Evolutionary conservation across 805 yeast species (phyloP).

Genomic region (Yamadazyma philogaea): DNA sequence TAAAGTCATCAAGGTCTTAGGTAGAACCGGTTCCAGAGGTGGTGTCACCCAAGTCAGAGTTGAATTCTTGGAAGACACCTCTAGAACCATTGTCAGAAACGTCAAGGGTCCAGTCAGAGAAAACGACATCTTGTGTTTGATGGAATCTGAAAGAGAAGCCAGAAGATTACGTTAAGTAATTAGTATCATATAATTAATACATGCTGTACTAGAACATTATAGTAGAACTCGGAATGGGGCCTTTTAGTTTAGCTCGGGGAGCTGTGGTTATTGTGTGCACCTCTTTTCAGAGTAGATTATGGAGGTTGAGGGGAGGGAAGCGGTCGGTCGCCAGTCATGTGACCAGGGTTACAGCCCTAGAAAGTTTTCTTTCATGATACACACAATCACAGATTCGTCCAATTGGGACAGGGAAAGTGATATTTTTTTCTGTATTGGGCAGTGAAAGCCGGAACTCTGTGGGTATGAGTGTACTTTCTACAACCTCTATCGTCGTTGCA

Average conservation of each 20-base stretch:
- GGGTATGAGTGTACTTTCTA: no score
- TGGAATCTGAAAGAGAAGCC: slow-evolving; percentile 99
- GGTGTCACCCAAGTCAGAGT: slow-evolving; percentile 61
- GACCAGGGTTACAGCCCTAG: neutral
- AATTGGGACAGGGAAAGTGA: no score
- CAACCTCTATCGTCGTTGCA: no score
- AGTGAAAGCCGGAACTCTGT: no score
- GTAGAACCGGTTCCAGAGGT: slow-evolving; percentile 99
- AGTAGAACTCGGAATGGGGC: neutral
- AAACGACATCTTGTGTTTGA: slow-evolving; percentile 94
- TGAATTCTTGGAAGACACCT: slow-evolving; percentile 45
- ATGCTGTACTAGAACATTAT: slow-evolving; percentile 6
- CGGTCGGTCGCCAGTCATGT: neutral
- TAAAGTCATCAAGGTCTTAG: slow-evolving; percentile 98
- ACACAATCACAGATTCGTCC: no score
- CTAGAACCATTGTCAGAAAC: slow-evolving; percentile 50
- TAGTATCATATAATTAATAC: slow-evolving; percentile 8
- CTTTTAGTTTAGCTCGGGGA: neutral
- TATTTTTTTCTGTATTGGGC: no score
- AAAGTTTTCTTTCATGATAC: no score
- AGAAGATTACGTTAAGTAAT: slow-evolving; percentile 75
- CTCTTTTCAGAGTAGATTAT: neutral
- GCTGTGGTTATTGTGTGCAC: neutral
- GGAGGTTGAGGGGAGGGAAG: neutral
- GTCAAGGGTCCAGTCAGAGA: slow-evolving; percentile 52